Base-by-base conservation (phyloP, 805 yeast genomes). In the Priceomyces melissophilus region DNA sequence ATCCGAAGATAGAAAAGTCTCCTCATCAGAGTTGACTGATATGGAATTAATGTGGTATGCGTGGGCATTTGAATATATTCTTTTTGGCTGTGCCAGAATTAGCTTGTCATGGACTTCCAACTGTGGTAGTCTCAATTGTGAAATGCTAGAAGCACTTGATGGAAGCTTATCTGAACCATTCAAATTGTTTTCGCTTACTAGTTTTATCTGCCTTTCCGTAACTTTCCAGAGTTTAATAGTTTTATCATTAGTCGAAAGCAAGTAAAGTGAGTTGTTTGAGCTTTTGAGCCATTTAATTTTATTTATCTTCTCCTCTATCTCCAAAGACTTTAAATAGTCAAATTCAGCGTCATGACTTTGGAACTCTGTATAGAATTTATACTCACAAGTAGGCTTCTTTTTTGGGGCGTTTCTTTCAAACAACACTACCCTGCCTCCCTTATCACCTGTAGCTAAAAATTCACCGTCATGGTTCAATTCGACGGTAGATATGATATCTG, bases 321-420 rank as follows among this genome's bases (percentile, higher is more conserved):
- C 99, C 50, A 93, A 73, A 16, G 96, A 85, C 68, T 95, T 93
- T 49, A 93, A 75, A 67, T 93, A 93, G 67, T 93, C 99, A 58
- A 93, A 93, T 65, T 93, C 99, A 8, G 98, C 97, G 65, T 93
- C 99, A 67, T 93, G 99, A 60, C 89, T 79, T 71, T 93, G 99
- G 66, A 93, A 93, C 63, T 93, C 99, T 14, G 98, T 93, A 58
- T 87, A 84, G 67, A 93, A 93, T 57, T 88, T 81, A 69, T 93
- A 95, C 64, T 95, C 99, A 64, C 97, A 90, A 42, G 54, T 57
- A 39, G 48, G 57, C 55, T 76, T 84, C 63, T 81, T 79, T 56
- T 81, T 81, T 50, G 69, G 65, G 50, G 78, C 82, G 61, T 87
- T 89, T 54, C 98, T 78, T 64, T 93, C 98, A 64, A 93, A 93